Base-by-base conservation (phyloP, 1,139 yeast genomes). In the Hansenula sp. region DNA sequence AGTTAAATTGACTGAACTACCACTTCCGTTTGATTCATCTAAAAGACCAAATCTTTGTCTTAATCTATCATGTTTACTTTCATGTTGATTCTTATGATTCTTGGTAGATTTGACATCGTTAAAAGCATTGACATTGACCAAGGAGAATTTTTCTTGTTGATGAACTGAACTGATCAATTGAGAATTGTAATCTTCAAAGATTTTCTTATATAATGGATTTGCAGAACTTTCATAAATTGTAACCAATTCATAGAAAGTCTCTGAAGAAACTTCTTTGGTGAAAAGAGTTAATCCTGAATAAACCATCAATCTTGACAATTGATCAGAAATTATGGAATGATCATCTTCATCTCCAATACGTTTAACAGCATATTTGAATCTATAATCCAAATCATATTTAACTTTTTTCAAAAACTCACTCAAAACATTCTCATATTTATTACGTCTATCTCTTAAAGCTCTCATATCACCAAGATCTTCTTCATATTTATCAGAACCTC, bases 391-490 rank as follows among this genome's bases (percentile, higher is more conserved):
- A 40, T 73, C 80, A 2, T 47, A 50, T 27, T 62, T 70, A 48
- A 82, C 73, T 45, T 75, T 72, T 10, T 58, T 53, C 32, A 78
- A 62, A 53, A 88, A 85, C 8, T 67, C 64, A 1, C 60, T 53
- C 1, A 84, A 73, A 1, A 81, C 81, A 26, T 65, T 60, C 50
- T 82, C 86, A 53, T 83, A 87, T 12, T 69, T 71, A 14, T 69
- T 66, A 42, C 79, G 74, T 55, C 84, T 82, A 54, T 86, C 92
- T 47, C 71, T 74, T 45, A 88, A 66, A 0, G 95, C 95, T 46
- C 71, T 70, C 88, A 88, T 83, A 13, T 76, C 69, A 35, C 86
- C 81, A 46, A 85, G 60, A 44, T 76, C 75, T 33, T 68, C 73
- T 18, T 60, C 63, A 10, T 53, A 55, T 11, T 59, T 54, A 45